Evolutionary conservation across 2,329 filamentous ascomycete species (phyloP), one percentile per base, ranked within the genome.

Genomic region (Arachnopeziza araneosa): DNA sequence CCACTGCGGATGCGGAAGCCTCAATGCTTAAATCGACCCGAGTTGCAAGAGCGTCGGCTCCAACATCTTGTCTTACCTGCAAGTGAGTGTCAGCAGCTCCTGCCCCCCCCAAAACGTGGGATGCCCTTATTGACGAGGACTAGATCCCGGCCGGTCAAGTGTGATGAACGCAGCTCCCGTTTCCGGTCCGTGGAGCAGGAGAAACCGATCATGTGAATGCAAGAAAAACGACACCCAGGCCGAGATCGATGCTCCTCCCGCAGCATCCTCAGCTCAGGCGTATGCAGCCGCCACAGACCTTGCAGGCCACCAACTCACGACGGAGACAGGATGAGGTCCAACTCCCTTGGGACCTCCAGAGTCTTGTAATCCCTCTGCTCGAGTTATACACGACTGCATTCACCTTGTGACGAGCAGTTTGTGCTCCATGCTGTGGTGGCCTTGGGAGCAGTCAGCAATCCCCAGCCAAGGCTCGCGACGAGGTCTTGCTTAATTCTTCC

Each of bases 31-130:
- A 58, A 48, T 24, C 52, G 52, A 58, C 21, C 50, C 36, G 10
- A 17, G 12, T 44, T 8, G 17, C 36, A 14, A 44, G 56, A 44
- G 50, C 51, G 14, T 64, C 62, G 55, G 58, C 63, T 22, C 61
- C 61, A 30, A 64, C 61, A 56, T 55, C 54, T 19, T 64, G 64
- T 52, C 50, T 63, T 24, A 63, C 64, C 21, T 64, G 63, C 58
- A 65, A 62, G 64, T 64, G 56, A 50, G 62, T 55, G 24, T 17
- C 55, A 57, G 49, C 48, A 23, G 49, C 55, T 26, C n/a, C n/a
- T 54, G 55, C 19, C 51, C 19, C 36, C 24, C 10, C 36, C 17
- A 21, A n/a, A 24, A 56, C 57, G 22, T 14, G 54, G 55, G 30
- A 24, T 57, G 56, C 50, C 48, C 32, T 49, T 14, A 44, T 49